Evolutionary conservation across 1,284 basidiomycete species (phyloP), one percentile per base, ranked within the genome.

Genomic region (Boletus coffeatus): DNA sequence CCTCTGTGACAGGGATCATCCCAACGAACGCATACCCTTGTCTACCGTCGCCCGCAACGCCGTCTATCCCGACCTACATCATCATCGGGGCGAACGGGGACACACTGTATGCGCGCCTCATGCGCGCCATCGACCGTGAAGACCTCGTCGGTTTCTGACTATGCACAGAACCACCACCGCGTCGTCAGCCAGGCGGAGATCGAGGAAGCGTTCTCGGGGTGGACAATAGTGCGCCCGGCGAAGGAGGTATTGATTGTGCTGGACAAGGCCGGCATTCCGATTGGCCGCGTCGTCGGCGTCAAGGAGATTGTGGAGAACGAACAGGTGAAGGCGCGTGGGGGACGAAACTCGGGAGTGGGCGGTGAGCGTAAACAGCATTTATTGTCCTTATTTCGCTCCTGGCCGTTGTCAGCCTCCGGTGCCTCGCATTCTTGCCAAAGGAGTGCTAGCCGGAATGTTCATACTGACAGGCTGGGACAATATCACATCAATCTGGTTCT

Each of bases 11-110:
- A 1, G 86, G 88, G 14, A 88, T 89, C 58, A 86, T 89, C 10
- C 87, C 88, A 1, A 89, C 86, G 4, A 89, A 88, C 68, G 86
- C 86, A 3, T 88, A 87, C 69, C 87, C 86, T 3, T 88, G 86
- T 72, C 75, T 80, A 32, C 80, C 85, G 4, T 75, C 79, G 10
- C 71, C 79, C 3, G 62, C 74, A 43, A 67, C 79, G 0, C 78
- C 81, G 1, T 66, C 68, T 6, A 71, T 75, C 0, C 81, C 83
- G 1, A 77, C 80, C 2, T 89, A 85, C 70, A 77, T 88, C 61
- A 84, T 89, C 66, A 87, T 89, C 68, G 87, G 87, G 39, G 87
- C 84, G 18, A 89, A 89, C 67, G 85, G 85, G 1, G 87, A 89
- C 71, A 81, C 84, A 2, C 81, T 89, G 69, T 89, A 89, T 76